Percentiles rank a stretch among this genome's conserved stretches.
Conservation (phyloP, 768 basidiomycete species). For the Trametes gibbosa region DNA sequence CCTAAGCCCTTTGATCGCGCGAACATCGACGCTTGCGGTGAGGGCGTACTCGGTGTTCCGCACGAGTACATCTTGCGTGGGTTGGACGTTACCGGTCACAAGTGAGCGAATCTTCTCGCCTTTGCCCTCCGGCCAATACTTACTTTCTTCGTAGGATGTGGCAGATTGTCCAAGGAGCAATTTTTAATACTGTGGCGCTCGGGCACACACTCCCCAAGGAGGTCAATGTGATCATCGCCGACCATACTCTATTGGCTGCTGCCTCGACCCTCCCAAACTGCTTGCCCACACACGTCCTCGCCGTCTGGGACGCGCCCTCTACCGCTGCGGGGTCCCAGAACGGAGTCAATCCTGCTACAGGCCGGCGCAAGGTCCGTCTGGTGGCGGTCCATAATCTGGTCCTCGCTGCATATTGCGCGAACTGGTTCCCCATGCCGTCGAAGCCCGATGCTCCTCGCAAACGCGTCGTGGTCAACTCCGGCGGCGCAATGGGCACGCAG, state of each 20-base stretch:
- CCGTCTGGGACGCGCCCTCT: conserved; percentile 47
- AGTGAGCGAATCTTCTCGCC: conserved; percentile 33
- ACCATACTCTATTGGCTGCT: conserved; percentile 9
- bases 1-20: conserved; percentile 56
- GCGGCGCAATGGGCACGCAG: conserved; percentile 21
- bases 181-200: conserved; percentile 27
- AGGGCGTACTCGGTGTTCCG: conserved; percentile 49
- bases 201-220: conserved; percentile 41
- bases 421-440: conserved; percentile 49
- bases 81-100: conserved; percentile 43
- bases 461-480: not conserved
- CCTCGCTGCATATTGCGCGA: conserved; percentile 58
- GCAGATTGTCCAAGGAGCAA: conserved; percentile 7
- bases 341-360: not conserved
- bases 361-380: conserved; percentile 41
- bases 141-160: conserved; percentile 16
- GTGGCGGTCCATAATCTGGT: conserved; percentile 64
- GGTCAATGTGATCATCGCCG: conserved; percentile 38
- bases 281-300: conserved; percentile 40
- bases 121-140: not conserved
- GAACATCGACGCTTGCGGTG: conserved; percentile 52
- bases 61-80: conserved; percentile 60
- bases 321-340: conserved; percentile 32
- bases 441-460: conserved; percentile 16
- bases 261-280: conserved; percentile 26